Evolutionary conservation across 306 rosid genomes (phyloP), one percentile per base, ranked within the genome.

Genomic region (Prunus mume): DNA sequence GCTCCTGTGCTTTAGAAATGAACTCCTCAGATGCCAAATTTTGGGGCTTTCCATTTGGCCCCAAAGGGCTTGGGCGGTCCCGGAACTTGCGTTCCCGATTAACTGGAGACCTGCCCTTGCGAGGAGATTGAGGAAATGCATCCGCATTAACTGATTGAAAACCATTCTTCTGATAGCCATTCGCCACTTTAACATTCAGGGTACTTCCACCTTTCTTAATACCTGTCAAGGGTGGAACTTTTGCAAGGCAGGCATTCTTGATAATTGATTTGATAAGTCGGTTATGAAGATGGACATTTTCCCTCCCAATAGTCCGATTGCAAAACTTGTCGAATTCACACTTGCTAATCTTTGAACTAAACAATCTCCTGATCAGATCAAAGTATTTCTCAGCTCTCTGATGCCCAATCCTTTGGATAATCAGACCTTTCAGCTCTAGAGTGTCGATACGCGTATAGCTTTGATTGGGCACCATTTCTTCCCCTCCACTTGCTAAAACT

Each of bases 201-300:
- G 68, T 38, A 65, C 76, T 70, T 27, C 86, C 90, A 1, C 45
- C 56, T 83, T 82, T 85, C 51, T 79, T 73, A 55, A 78, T 20
- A 64, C 71, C 83, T 49, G 62, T 86, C 50, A 13, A n/a, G 24
- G 97, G 97, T 19, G 96, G 96, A 71, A 77, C 83, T 81, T 92
- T 87, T 11, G 98, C 90, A 14, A 86, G 65, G 83, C 87, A 82
- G 7, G 90, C 91, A 83, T 96, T 96, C 89, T 84, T 88, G 80
- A 92, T 74, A 77, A 96, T 85, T 6, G 96, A 89, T 71, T 71
- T 81, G 5, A 96, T 86, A 83, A 96, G 79, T 72, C 76, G 87
- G 85, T 92, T 96, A 84, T 96, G 99, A 75, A 96, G 93, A 73
- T 88, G 72, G 63, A 89, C 43, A 73, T 90, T 88, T 79, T 96